A percentile compares a stretch with the other conserved stretches of the same genome.
Conservation (phyloP, 2,329 filamentous ascomycete genomes). For the Conoideocrella luteorostrata region DNA sequence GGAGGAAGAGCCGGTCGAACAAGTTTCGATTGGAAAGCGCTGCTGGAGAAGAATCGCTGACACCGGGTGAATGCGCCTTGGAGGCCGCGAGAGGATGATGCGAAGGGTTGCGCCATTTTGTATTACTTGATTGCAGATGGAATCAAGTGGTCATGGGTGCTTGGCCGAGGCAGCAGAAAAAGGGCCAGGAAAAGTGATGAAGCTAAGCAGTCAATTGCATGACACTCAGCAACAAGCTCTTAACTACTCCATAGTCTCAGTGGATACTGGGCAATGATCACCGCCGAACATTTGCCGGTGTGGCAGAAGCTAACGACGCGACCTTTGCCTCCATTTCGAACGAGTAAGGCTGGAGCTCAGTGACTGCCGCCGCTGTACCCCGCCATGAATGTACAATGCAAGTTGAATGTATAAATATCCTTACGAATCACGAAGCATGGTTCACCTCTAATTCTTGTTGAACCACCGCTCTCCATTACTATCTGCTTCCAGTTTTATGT, state of each 20-base stretch:
- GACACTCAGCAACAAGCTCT: not conserved
- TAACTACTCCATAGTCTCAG: not conserved
- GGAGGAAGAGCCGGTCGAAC: constrained; percentile 27
- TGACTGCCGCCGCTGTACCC: too few species aligned
- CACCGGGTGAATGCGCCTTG: constrained; percentile 27
- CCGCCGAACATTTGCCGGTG: constrained; percentile 14
- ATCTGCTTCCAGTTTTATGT: too few species aligned
- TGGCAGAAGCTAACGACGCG: constrained; percentile 5
- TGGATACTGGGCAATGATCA: not conserved
- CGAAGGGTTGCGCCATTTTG: constrained; percentile 32
- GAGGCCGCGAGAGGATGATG: constrained; percentile 27
- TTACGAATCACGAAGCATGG: too few species aligned
- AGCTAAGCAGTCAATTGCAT: not conserved
- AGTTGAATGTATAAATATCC: too few species aligned
- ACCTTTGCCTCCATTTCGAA: too few species aligned
- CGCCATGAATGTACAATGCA: too few species aligned
- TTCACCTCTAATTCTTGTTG: too few species aligned
- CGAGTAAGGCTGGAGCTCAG: too few species aligned
- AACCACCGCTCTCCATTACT: too few species aligned
- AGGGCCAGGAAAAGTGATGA: not conserved
- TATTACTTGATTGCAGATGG: constrained; percentile 1
- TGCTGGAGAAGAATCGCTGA: constrained; percentile 35
- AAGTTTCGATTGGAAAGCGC: constrained; percentile 27
- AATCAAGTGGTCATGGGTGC: not conserved
- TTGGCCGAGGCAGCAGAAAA: too few species aligned